phyloP scores from a whole-genome alignment of 1,284 basidiomycete genomes.

The Malassezia japonica region DNA sequence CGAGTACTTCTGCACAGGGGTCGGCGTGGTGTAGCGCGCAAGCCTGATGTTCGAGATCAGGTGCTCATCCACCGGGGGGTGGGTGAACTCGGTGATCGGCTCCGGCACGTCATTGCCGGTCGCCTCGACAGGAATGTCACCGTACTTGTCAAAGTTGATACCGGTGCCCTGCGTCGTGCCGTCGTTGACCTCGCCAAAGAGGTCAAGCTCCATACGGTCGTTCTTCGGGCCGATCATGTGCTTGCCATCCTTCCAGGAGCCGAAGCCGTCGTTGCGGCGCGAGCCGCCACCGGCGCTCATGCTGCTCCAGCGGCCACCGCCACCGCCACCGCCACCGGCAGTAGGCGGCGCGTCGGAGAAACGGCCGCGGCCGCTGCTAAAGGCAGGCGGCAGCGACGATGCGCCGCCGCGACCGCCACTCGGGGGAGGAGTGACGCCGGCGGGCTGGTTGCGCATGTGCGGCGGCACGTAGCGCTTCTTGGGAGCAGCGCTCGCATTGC shows the following conservation, averaged over 20 bases:
- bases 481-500: constrained; percentile 4
- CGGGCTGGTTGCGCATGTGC: constrained; percentile 15
- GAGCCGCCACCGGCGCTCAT: constrained; percentile 21
- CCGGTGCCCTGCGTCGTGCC: constrained; percentile 68
- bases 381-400: constrained; percentile 24
- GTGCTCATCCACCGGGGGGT: constrained; percentile 80
- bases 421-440: constrained; percentile 3
- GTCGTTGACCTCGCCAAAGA: constrained; percentile 82
- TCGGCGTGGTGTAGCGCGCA: constrained; percentile 87
- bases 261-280: constrained; percentile 51
- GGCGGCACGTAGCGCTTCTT: constrained; percentile 18
- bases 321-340: constrained; percentile 27
- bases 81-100: constrained; percentile 75
- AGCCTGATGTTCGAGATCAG: constrained; percentile 88
- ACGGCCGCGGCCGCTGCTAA: constrained; percentile 29
- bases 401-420: constrained; percentile 7
- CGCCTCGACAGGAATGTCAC: constrained; percentile 97
- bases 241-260: constrained; percentile 78
- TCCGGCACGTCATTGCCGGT: constrained; percentile 92
- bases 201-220: constrained; percentile 81
- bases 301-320: constrained; percentile 22
- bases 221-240: constrained; percentile 74
- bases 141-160: constrained; percentile 99
- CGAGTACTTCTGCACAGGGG: constrained; percentile 99
- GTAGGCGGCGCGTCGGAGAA: constrained; percentile 18